These are phyloP conservation scores for Pestalotiopsis sp. DNA, from an alignment of 2,329 filamentous ascomycete species.

Conservation along the genomic window DNA sequence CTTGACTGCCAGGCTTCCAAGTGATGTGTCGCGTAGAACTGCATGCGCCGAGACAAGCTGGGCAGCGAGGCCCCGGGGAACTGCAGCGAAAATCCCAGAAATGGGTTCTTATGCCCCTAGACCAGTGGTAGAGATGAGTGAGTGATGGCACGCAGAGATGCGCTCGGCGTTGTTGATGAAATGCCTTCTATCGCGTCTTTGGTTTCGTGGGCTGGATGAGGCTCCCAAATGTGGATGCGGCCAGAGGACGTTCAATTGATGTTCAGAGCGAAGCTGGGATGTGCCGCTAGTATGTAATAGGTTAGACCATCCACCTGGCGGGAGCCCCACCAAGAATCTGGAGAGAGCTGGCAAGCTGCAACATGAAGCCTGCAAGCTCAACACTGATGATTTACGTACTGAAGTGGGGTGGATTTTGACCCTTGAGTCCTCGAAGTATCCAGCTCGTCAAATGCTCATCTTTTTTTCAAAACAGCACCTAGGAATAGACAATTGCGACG, in stretches of 20 bases:
- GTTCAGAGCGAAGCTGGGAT: neutral
- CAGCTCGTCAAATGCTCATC: neutral
- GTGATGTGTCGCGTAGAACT: conserved; percentile 1
- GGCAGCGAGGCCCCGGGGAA: neutral
- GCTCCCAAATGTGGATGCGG: neutral
- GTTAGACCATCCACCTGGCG: neutral
- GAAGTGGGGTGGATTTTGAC: neutral
- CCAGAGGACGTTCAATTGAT: neutral
- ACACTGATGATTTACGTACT: neutral
- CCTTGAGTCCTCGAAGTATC: neutral
- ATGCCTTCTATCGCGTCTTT: neutral
- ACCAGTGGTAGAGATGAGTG: neutral
- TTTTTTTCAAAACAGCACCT: too few species aligned
- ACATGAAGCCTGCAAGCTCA: neutral
- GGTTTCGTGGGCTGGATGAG: neutral
- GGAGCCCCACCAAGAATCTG: conserved; percentile 1
- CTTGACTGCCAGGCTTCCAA: neutral
- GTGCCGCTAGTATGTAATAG: neutral
- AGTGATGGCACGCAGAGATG: neutral
- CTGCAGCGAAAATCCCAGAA: neutral
- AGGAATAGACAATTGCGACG: too few species aligned
- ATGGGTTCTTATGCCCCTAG: neutral
- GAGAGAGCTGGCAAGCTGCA: neutral
- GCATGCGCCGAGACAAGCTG: conserved; percentile 1
- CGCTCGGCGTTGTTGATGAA: neutral